A percentile compares a stretch with the other conserved stretches of the same genome.
Conservation (phyloP, 164 flowering plant species). For the Kalanchoe fedtschenkoi region DNA sequence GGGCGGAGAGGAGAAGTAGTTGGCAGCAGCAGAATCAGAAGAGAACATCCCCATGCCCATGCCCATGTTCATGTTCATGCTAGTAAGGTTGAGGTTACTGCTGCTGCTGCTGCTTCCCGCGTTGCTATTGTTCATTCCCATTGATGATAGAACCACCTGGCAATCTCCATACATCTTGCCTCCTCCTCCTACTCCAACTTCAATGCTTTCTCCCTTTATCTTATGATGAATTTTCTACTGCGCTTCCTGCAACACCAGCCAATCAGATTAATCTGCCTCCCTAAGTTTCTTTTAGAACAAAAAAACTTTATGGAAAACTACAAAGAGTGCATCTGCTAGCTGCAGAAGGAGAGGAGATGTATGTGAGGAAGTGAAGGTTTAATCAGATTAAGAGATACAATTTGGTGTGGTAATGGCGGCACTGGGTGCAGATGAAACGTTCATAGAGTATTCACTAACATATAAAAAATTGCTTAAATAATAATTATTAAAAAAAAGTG, state of each 20-base stretch:
- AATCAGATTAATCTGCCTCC: too few relatives aligned
- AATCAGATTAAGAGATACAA: too few relatives aligned
- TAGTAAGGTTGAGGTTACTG: background rate
- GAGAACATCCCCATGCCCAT: background rate
- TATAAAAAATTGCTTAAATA: background rate
- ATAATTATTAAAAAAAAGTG: background rate
- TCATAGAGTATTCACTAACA: too few relatives aligned
- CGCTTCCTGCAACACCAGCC: too few relatives aligned
- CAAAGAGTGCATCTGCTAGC: too few relatives aligned
- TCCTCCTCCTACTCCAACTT: background rate
- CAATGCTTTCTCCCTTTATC: too few relatives aligned
- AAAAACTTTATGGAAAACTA: background rate
- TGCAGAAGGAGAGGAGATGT: background rate
- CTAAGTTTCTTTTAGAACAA: background rate
- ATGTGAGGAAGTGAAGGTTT: too few relatives aligned
- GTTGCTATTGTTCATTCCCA: background rate
- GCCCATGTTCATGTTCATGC: background rate
- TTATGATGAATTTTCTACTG: too few relatives aligned
- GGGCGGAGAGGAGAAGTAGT: slow-evolving; percentile 3
- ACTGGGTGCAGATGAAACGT: background rate
- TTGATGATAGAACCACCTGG: slow-evolving; percentile 1
- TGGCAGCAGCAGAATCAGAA: background rate
- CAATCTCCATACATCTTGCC: background rate
- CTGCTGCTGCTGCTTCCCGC: background rate
- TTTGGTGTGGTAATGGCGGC: background rate